phyloP scores from a whole-genome alignment of 148 eudicot species.

The Camellia granthamiana region DNA sequence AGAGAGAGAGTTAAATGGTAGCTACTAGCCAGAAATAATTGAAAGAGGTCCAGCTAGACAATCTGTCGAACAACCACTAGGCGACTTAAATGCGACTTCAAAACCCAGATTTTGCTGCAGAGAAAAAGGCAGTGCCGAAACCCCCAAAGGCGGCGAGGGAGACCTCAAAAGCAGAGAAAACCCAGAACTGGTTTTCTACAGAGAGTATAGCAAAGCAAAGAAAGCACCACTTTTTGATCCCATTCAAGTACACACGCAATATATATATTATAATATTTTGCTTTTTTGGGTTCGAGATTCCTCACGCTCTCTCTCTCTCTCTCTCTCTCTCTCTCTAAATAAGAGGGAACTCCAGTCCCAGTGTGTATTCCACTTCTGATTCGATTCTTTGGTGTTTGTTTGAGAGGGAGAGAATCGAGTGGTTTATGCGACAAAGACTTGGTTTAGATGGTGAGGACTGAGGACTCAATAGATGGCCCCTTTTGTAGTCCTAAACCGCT shows the following conservation, averaged over 20 bases:
- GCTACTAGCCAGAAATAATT: neutral
- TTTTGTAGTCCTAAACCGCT: conserved; percentile 1
- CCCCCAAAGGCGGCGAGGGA: conserved; percentile 16
- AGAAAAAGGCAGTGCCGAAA: conserved; percentile 11
- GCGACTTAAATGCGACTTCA: conserved; percentile 17
- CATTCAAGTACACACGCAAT: neutral
- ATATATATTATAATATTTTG: neutral
- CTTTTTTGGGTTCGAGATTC: neutral
- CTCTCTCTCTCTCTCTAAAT: neutral
- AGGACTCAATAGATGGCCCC: neutral
- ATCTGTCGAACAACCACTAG: neutral
- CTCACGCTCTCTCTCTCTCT: neutral
- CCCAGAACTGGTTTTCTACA: neutral
- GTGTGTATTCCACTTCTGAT: conserved; percentile 6
- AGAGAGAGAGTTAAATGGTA: neutral
- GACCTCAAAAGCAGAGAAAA: conserved; percentile 23
- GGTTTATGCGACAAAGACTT: neutral
- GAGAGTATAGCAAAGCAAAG: neutral
- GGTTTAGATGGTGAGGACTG: neutral
- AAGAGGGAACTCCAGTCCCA: neutral
- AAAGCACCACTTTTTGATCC: neutral
- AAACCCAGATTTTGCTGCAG: neutral
- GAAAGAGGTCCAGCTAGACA: neutral
- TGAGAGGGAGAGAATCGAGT: neutral
- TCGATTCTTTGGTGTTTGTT: conserved; percentile 12